A percentile compares a stretch with the other conserved stretches of the same genome.
Conservation (phyloP, 805 yeast species). For the Cyberlindnera subsufficiens region DNA sequence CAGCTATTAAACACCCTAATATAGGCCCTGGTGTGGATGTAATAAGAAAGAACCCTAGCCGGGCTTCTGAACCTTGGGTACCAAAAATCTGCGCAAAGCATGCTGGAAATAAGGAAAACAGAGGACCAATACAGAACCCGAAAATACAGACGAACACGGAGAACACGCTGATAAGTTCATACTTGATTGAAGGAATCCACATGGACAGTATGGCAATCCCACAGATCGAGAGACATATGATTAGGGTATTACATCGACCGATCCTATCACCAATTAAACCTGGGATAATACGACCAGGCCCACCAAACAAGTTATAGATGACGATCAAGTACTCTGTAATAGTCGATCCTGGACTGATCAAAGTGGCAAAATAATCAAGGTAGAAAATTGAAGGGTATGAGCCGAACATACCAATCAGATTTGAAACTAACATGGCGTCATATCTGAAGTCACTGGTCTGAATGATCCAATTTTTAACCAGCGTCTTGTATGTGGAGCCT, state of each 20-base stretch:
- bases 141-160: constrained; percentile 14
- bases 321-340: constrained; percentile 15
- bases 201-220: constrained; percentile 9
- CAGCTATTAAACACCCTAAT: constrained; percentile 19
- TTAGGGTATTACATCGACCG: constrained; percentile 17
- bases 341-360: constrained; percentile 8
- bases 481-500: constrained; percentile 6
- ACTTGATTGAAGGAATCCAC: constrained; percentile 17
- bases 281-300: constrained; percentile 21
- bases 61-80: constrained; percentile 12
- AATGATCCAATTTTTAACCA: constrained; percentile 10
- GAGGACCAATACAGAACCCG: constrained; percentile 18
- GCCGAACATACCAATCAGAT: constrained; percentile 19
- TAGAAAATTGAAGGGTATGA: constrained; percentile 22
- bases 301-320: constrained; percentile 19
- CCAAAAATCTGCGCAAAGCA: constrained; percentile 20
- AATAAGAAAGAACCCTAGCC: constrained; percentile 15
- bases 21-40: constrained; percentile 20
- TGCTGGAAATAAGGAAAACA: constrained; percentile 19
- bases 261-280: constrained; percentile 16
- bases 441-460: constrained; percentile 9
- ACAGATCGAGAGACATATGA: constrained; percentile 6
- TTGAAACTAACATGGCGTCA: constrained; percentile 7
- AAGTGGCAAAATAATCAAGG: constrained; percentile 18
- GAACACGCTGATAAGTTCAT: constrained; percentile 7